These are phyloP conservation scores for Suillus weaverae DNA, from an alignment of 768 basidiomycete genomes.

Conservation along the genomic window DNA sequence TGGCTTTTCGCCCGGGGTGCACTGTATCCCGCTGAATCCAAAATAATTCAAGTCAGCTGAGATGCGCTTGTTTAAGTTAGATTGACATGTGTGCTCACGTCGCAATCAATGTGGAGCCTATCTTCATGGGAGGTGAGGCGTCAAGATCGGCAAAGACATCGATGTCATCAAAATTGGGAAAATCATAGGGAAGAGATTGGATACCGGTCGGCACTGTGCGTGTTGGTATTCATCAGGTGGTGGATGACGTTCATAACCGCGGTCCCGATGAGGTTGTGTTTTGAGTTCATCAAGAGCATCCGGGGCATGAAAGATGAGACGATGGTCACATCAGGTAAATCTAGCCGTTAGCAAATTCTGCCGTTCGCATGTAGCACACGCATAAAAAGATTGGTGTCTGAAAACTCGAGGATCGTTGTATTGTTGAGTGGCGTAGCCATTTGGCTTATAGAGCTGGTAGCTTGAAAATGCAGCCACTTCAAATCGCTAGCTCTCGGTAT, in stretches of 20 bases:
- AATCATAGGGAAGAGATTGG: slow-evolving; percentile 1
- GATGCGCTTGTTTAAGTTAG: slow-evolving; percentile 2
- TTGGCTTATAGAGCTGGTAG: neutral
- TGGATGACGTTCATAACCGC: neutral
- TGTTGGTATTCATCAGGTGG: neutral
- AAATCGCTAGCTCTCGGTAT: neutral
- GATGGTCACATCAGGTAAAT: neutral
- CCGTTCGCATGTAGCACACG: neutral
- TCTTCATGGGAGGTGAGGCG: neutral
- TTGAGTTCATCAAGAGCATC: neutral
- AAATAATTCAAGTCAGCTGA: slow-evolving; percentile 1
- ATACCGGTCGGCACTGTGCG: neutral
- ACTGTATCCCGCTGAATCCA: neutral
- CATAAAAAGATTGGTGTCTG: neutral
- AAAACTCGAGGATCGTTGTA: neutral
- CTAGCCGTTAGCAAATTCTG: neutral
- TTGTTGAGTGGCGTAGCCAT: neutral
- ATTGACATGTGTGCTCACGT: neutral
- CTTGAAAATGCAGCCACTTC: neutral
- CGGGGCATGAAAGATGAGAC: neutral
- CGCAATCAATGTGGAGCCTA: neutral
- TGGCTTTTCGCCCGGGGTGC: neutral
- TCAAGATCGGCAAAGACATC: neutral
- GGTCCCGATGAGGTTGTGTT: neutral
- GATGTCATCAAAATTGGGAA: neutral